Evolutionary conservation across 345 rosid species (phyloP), one percentile per base, ranked within the genome.

Genomic region (Boechera divaricarpa): DNA sequence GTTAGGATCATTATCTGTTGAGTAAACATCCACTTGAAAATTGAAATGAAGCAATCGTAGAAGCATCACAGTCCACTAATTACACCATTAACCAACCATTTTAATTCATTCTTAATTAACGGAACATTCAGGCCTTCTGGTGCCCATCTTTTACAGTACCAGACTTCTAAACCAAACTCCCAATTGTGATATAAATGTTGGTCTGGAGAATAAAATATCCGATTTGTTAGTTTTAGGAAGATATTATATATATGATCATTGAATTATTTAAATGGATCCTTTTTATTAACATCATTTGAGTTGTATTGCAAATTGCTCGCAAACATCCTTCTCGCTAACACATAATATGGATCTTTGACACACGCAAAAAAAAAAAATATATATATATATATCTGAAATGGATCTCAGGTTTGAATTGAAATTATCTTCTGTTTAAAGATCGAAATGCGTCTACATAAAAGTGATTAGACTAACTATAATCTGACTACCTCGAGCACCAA

Each of bases 401-500:
- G 42, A 69, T 41, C 26, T 67, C 21, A 13, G 5, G 24, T 52
- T 52, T 42, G 16, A 55, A 55, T 10, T 29, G 26, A 70, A 41
- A 10, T 55, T 2, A 15, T 24, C 31, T 38, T 51, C 4, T 15
- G 15, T 7, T 42, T 4, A 12, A 13, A 32, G 49, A 35, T 60
- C 1, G 6, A 4, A 13, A 61, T 5, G 26, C 45, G 32, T 74
- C 59, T 2, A 41, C 33, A 56, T 7, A 60, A 57, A 45, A n/a
- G 53, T 21, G 12, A 38, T 61, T 51, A 49, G 39, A 71, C 36
- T 63, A 53, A 63, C 16, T 11, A 11, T 42, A 32, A 1, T 48
- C 24, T 69, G 60, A 69, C 75, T 47, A 69, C 75, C 80, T 76
- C 75, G 74, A 76, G 70, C 80, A 70, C 80, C 66, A 62, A 70